Conservation (phyloP, 257 asterid genomes). For the Jasminum sambac region DNA sequence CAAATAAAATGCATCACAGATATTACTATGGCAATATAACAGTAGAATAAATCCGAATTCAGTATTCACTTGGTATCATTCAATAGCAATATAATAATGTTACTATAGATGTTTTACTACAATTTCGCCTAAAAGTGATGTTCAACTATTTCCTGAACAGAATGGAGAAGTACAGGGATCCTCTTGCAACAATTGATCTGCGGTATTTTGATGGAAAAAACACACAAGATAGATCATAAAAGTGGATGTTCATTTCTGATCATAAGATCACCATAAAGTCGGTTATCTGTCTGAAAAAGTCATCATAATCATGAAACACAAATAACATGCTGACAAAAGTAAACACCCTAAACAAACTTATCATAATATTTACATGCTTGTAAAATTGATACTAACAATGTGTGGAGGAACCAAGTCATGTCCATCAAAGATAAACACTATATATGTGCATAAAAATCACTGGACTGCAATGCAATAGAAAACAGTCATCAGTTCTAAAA, state of each 20-base stretch:
- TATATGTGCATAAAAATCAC: background rate
- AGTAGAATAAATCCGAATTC: background rate
- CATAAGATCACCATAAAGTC: background rate
- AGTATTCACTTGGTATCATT: conserved; percentile 2
- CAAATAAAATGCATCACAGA: background rate
- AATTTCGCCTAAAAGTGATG: background rate
- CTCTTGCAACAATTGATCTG: background rate
- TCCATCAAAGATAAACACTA: background rate
- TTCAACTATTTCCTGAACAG: background rate
- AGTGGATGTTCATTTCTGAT: background rate
- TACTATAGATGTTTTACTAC: background rate
- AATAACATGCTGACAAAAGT: background rate
- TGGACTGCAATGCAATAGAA: conserved; percentile 1
- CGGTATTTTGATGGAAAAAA: background rate
- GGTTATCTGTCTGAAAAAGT: background rate
- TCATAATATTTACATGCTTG: background rate
- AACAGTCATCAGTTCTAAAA: conserved; percentile 24
- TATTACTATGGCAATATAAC: background rate
- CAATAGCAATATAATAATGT: background rate
- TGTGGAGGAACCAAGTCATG: background rate
- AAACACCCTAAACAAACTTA: background rate
- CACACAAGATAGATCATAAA: background rate
- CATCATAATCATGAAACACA: background rate
- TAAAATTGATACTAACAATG: background rate
- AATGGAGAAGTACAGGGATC: background rate